Percentiles rank a stretch among this genome's conserved stretches.
Evolutionary conservation across 106 monocot species (phyloP).

Genomic region (Dendrobium huoshanense): DNA sequence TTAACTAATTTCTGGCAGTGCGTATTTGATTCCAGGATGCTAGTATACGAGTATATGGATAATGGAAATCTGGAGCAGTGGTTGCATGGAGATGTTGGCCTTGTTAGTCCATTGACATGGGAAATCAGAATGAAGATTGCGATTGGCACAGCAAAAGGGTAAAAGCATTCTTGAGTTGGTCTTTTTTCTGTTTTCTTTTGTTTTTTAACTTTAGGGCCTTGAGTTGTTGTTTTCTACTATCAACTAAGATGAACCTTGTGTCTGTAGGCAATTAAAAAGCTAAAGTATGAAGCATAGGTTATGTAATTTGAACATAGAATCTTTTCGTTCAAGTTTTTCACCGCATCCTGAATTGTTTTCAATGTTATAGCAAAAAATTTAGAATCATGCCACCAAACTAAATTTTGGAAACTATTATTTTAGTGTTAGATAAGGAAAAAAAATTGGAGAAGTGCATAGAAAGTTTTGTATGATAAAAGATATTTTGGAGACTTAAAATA

Average conservation of each 20-base stretch:
- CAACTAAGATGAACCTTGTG: background rate
- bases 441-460: no score
- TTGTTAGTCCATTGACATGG: slow-evolving; percentile 62
- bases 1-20: background rate
- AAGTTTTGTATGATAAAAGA: no score
- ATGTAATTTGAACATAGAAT: background rate
- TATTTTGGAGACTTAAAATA: no score
- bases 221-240: no score
- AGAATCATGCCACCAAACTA: no score
- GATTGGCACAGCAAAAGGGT: slow-evolving; percentile 90
- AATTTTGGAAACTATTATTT: no score
- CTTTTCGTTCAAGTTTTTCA: background rate
- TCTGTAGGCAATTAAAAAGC: background rate
- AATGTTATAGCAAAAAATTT: no score
- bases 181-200: background rate
- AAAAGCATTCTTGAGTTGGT: slow-evolving; percentile 4
- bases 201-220: background rate
- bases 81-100: slow-evolving; percentile 73
- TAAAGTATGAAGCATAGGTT: background rate
- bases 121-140: slow-evolving; percentile 88
- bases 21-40: slow-evolving; percentile 52
- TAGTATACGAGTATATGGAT: slow-evolving; percentile 85
- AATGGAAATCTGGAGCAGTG: slow-evolving; percentile 92
- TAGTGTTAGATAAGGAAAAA: no score
- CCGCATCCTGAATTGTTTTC: no score